Conservation (phyloP, 352 stramenopile genomes). For the Globisporangium paddicum region DNA sequence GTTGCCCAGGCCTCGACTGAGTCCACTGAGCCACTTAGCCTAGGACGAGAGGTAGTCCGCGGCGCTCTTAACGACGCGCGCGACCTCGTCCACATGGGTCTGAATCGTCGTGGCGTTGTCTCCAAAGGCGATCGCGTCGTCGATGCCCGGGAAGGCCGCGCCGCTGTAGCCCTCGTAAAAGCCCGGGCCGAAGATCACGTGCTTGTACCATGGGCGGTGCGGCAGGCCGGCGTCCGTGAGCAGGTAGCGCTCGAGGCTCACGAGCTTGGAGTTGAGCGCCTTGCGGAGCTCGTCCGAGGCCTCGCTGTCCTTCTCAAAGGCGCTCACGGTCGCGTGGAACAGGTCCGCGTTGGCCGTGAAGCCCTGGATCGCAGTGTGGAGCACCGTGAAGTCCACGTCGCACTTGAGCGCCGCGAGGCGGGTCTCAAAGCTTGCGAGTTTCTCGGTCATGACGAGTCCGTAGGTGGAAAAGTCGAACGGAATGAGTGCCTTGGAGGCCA, state of each 20-base stretch:
- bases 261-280: conserved; percentile 52
- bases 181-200: conserved; percentile 52
- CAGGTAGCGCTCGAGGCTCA: conserved; percentile 42
- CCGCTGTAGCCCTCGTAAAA: conserved; percentile 53
- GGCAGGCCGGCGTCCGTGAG: conserved; percentile 31
- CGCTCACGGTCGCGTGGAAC: conserved; percentile 21
- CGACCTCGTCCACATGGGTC: conserved; percentile 38
- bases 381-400: conserved; percentile 28
- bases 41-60: conserved; percentile 1
- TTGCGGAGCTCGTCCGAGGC: conserved; percentile 4
- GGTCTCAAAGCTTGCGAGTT: conserved; percentile 24
- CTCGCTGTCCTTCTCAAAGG: conserved; percentile 6
- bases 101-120: conserved; percentile 34
- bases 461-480: conserved; percentile 72
- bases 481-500: conserved; percentile 47
- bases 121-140: conserved; percentile 38
- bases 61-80: conserved; percentile 2
- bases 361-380: conserved; percentile 34
- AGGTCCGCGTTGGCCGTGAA: conserved; percentile 28
- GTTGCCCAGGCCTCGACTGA: background rate
- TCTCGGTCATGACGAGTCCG: conserved; percentile 45
- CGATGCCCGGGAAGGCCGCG: conserved; percentile 44
- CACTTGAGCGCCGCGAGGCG: conserved; percentile 16
- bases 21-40: background rate
- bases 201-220: conserved; percentile 52